Percentiles rank a stretch among this genome's conserved stretches.
These are phyloP conservation scores for Apiospora sp. DNA, from an alignment of 2,329 filamentous ascomycete genomes.

Conservation along the genomic window DNA sequence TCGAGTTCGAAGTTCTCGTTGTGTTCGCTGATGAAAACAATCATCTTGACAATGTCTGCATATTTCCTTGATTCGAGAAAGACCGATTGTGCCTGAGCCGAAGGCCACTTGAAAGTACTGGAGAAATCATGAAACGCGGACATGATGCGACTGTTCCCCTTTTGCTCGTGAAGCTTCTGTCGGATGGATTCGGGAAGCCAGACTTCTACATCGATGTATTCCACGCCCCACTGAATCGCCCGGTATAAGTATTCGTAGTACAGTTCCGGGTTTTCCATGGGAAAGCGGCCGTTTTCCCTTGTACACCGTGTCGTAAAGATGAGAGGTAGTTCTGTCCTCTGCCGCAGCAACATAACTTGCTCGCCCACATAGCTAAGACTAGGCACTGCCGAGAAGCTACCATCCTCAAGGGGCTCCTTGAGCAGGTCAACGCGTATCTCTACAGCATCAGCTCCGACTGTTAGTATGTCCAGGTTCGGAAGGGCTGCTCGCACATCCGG, in stretches of 20 bases:
- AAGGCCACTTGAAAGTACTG: conserved; percentile 84
- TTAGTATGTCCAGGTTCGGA: conserved; percentile 86
- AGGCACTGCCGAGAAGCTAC: conserved; percentile 70
- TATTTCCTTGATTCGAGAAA: conserved; percentile 77
- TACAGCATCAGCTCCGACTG: conserved; percentile 85
- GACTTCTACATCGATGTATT: conserved; percentile 89
- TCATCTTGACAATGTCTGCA: conserved; percentile 91
- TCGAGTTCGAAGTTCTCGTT: conserved; percentile 92
- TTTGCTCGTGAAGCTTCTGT: conserved; percentile 69
- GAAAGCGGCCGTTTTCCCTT: conserved; percentile 83
- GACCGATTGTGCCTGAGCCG: conserved; percentile 72
- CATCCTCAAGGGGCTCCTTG: conserved; percentile 72
- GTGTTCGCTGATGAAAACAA: conserved; percentile 80
- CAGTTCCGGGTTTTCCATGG: conserved; percentile 78
- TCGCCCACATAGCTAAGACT: conserved; percentile 86
- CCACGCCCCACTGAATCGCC: conserved; percentile 87
- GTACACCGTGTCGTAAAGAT: conserved; percentile 88
- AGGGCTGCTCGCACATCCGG: conserved; percentile 84
- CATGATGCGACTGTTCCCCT: conserved; percentile 84
- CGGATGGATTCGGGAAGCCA: conserved; percentile 84
- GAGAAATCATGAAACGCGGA: conserved; percentile 94
- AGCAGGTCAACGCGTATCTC: conserved; percentile 86
- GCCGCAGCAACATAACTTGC: conserved; percentile 83
- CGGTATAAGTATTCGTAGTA: conserved; percentile 83
- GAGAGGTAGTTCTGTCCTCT: conserved; percentile 87